These are phyloP conservation scores for Alternaria gansuensis DNA, from an alignment of 2,329 filamentous ascomycete genomes.

Conservation along the genomic window DNA sequence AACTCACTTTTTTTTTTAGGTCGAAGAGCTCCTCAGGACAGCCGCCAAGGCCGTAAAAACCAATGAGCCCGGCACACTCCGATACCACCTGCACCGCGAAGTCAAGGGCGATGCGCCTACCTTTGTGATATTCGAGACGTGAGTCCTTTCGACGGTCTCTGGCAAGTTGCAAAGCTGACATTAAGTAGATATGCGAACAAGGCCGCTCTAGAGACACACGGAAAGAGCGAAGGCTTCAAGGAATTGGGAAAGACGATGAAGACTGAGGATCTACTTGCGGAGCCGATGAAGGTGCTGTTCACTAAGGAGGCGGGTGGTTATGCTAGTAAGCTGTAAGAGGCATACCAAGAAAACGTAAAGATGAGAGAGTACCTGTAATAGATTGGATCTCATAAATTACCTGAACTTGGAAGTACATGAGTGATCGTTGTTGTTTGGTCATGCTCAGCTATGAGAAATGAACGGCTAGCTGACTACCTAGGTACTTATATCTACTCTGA, in stretches of 20 bases:
- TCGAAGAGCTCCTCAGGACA: slow-evolving; percentile 41
- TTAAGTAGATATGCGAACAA: slow-evolving; percentile 42
- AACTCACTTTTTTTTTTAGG: slow-evolving; percentile 24
- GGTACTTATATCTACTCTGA: background rate
- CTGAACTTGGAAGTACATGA: background rate
- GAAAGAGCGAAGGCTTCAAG: slow-evolving; percentile 35
- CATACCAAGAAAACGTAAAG: background rate
- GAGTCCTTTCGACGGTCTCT: slow-evolving; percentile 4
- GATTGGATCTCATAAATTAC: background rate
- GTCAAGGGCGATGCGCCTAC: slow-evolving; percentile 38
- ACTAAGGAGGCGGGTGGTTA: slow-evolving; percentile 44
- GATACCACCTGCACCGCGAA: slow-evolving; percentile 46
- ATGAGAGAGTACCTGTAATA: background rate
- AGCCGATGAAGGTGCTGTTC: slow-evolving; percentile 41
- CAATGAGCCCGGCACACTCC: slow-evolving; percentile 48
- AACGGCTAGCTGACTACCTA: background rate
- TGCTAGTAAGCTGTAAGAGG: slow-evolving; percentile 21
- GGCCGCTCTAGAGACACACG: slow-evolving; percentile 40
- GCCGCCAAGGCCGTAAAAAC: slow-evolving; percentile 40
- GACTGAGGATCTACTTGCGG: slow-evolving; percentile 42
- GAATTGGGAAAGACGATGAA: slow-evolving; percentile 36
- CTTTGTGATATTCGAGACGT: slow-evolving; percentile 50
- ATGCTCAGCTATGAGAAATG: background rate
- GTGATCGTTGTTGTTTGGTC: background rate
- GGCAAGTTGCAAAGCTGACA: background rate